Percentiles rank a stretch among this genome's conserved stretches.
phyloP scores from a whole-genome alignment of 306 rosid genomes.

The Acacia acuminata region DNA sequence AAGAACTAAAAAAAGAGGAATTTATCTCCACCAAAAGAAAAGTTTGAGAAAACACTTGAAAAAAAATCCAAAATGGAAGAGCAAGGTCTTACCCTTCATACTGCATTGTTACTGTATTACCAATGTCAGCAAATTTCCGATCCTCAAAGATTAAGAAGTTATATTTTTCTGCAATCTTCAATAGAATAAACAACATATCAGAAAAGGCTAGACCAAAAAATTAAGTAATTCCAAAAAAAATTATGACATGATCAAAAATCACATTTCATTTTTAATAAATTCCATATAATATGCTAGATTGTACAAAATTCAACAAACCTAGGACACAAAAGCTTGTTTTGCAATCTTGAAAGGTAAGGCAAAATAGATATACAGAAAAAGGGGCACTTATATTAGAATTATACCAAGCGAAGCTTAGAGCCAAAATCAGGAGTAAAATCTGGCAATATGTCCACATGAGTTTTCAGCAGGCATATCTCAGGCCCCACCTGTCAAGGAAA shows the following conservation, averaged over 20 bases:
- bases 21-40: not conserved
- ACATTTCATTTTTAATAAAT: not conserved
- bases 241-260: not conserved
- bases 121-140: conserved; percentile 93
- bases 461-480: conserved; percentile 88
- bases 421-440: conserved; percentile 93
- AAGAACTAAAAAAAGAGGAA: conserved; percentile 5
- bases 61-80: conserved; percentile 12
- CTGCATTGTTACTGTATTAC: conserved; percentile 93
- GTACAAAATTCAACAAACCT: not conserved
- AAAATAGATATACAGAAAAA: not conserved
- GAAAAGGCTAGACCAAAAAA: conserved; percentile 15
- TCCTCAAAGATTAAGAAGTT: conserved; percentile 95
- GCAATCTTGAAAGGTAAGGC: not conserved
- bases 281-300: conserved; percentile 6
- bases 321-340: conserved; percentile 11
- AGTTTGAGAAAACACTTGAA: not conserved
- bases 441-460: conserved; percentile 90
- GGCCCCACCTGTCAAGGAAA: conserved; percentile 70
- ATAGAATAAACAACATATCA: conserved; percentile 35
- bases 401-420: conserved; percentile 78
- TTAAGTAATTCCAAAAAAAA: conserved; percentile 19
- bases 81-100: conserved; percentile 73
- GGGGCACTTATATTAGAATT: conserved; percentile 16
- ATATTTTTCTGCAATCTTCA: conserved; percentile 81